Base-by-base conservation (phyloP, 202 grass and related monocot genomes). In the Panicum hallii region DNA sequence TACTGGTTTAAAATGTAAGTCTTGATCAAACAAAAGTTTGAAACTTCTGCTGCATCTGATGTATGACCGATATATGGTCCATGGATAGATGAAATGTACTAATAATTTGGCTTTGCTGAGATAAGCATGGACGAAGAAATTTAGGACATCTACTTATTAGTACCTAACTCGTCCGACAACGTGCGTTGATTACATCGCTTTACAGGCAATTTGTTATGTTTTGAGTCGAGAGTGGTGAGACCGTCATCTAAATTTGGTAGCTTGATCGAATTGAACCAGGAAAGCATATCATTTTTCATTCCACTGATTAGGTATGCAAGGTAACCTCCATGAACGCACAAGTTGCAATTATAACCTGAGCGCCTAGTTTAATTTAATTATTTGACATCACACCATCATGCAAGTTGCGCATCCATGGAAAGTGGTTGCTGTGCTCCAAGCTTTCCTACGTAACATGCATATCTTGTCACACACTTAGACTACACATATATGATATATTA, bases 391-490 rank as follows among this genome's bases (percentile, higher is more conserved):
- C 73, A 5, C 48, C 40, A 76, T 5, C 20, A 74, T 84, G 69
- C 77, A 89, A 63, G 54, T 76, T 81, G 77, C 54, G 70, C 55
- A 43, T 64, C 57, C 60, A 45, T 54, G 67, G 15, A 56, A 80
- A 56, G 63, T 81, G 70, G 22, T 63, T 17, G 53, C 64, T 85
- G 71, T 77, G 55, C 45, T 54, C 42, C 41, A 53, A 75, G 46
- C 63, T 85, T 85, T 46, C 53, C 80, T 75, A 55, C 45, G 54
- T 63, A 70, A 42, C 55, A 22, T 20, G 26, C 14, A 47, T 63
- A 28, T 46, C 22, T 47, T 55, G 62, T 46, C 70, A 22, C 36
- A 43, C 36, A 41, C 54, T 41, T n/a, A 42, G 9, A 68, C 53
- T 55, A 55, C 16, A 26, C 26, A 26, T 26, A 26, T 55, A 55